These are phyloP conservation scores for Hevea brasiliensis DNA, from an alignment of 345 rosid genomes.

Conservation along the genomic window DNA sequence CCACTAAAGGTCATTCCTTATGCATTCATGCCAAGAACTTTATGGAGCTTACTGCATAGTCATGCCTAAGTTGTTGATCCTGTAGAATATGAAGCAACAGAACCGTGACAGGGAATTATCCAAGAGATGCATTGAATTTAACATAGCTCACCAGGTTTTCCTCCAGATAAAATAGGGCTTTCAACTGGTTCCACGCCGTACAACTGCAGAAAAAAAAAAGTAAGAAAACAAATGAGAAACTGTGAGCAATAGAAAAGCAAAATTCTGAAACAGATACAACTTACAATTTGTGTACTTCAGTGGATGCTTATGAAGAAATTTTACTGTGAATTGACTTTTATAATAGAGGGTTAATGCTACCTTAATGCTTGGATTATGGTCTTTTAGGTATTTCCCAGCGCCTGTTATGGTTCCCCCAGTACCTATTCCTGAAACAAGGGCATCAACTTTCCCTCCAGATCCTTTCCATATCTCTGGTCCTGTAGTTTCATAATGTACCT, in stretches of 20 bases:
- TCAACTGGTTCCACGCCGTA: conserved; percentile 86
- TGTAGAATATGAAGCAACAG: not conserved
- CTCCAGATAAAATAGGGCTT: conserved; percentile 78
- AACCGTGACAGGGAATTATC: not conserved
- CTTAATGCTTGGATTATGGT: conserved; percentile 70
- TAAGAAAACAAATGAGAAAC: conserved; percentile 15
- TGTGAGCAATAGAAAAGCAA: not conserved
- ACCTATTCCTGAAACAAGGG: conserved; percentile 87
- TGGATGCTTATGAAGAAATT: not conserved
- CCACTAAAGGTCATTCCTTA: not conserved
- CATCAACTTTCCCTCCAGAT: conserved; percentile 75
- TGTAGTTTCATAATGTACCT: conserved; percentile 90
- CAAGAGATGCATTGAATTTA: not conserved
- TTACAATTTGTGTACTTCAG: not conserved
- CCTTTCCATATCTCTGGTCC: conserved; percentile 96
- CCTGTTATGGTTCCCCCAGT: conserved; percentile 97
- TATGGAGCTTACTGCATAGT: not conserved
- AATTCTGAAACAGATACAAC: not conserved
- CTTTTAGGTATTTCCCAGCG: conserved; percentile 79
- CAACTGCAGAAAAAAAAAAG: conserved; percentile 43
- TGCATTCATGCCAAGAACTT: not conserved
- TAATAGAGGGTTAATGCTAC: conserved; percentile 27
- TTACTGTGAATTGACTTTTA: not conserved
- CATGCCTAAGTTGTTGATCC: not conserved
- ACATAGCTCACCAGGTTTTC: conserved; percentile 70